Base-by-base conservation (phyloP, 345 rosid genomes). In the Bruguiera gymnorhiza region DNA sequence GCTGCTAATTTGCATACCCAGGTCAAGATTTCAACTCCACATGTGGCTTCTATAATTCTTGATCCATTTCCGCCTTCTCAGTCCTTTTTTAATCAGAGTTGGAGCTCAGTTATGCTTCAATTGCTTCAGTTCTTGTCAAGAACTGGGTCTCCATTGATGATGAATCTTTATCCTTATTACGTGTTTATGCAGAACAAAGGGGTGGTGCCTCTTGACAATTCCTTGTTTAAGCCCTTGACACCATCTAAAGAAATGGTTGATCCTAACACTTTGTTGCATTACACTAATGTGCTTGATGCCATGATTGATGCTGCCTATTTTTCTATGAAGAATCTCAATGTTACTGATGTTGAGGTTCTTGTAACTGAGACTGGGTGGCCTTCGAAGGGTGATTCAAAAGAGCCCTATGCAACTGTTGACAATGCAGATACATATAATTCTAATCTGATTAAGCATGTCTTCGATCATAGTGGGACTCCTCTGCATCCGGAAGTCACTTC, bases 171-270 rank as follows among this genome's bases (percentile, higher is more conserved):
- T 71, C 98, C 99, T 51, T 95, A 95, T 82, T 95, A 95, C 37
- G 98, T 92, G 29, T 95, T 87, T 63, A 90, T 95, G 98, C 84
- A 95, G 80, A 90, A 90, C 78, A 95, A 92, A 77, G 98, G 98
- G 3, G 98, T 92, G 48, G 98, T 95, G 63, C 98, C 99, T 29
- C 80, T 95, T 6, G 99, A 92, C 65, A 90, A 89, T 73, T 76
- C 96, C 9, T 79, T 95, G 82, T 95, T 95, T 75, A 79, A 89
- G 84, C 97, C 98, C 4, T 83, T 95, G 82, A 92, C 89, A 7
- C 98, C 99, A 0, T 76, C 89, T 29, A 92, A 92, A 59, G 98
- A 95, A 65, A 92, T 95, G 99, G 98, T 95, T 67, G 99, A 95
- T 72, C 97, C 98, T 1, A 95, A 95, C 62, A 92, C 99, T 72